Base-by-base conservation (phyloP, 2,329 filamentous ascomycete species). In the Xylaria sp. region DNA sequence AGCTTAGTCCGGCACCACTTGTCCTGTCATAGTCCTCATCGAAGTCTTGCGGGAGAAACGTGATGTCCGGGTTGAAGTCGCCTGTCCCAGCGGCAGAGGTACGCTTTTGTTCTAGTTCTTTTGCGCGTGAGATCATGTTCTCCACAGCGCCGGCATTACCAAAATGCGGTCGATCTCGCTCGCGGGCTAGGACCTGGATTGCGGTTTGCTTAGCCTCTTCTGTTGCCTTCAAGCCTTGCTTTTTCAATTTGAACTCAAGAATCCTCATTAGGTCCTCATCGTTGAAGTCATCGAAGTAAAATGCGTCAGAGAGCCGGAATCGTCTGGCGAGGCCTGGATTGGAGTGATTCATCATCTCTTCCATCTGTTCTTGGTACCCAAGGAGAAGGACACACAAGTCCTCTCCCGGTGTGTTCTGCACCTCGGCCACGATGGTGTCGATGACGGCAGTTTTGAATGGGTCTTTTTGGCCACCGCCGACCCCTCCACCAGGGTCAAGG, bases 131-230 rank as follows among this genome's bases (percentile, higher is more conserved):
- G 2, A 90, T 78, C 1, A 89, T 74, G 28, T 84, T 90, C 52
- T 91, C 88, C 1, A 91, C 83, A 63, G 89, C 88, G 0, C 89
- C 88, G 8, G 83, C 89, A 73, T 91, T 91, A 0, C 88, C 88
- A 76, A 90, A 91, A 69, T 89, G 83, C 0, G 85, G 83, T 1
- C 84, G 81, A 71, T 89, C 88, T 10, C 88, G 83, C 34, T 84
- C 82, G 9, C 86, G 81, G 4, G 75, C 75, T 0, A 91, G 78
- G 2, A 87, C 78, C 6, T 87, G 84, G 57, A 86, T 79, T 0
- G 84, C 87, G 0, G 84, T 82, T 1, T 78, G 74, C 56, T 82
- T 83, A 0, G 82, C 88, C 13, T 82, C 74, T 0, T 80, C 74
- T 0, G 84, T 87, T 0, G 84, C 83, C 2, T 77, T 77, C 32